Base-by-base conservation (phyloP, 192 early-diverging fungal genomes). In the Diversispora epigaea region DNA sequence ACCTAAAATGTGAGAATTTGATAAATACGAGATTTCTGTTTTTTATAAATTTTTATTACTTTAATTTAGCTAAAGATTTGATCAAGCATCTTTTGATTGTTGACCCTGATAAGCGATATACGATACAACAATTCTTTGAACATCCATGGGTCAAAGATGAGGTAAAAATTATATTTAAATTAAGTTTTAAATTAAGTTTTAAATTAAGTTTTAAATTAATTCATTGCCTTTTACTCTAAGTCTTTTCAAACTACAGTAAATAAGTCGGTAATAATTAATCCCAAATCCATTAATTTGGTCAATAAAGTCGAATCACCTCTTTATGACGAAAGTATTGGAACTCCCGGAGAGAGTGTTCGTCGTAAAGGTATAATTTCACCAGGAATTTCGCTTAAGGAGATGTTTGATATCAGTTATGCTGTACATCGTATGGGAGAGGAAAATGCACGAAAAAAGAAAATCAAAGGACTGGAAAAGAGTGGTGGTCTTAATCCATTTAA, bases 371-470 rank as follows among this genome's bases (percentile, higher is more conserved):
- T 82, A n/a, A 73, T 87, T 19, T 84, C 84, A 43, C 87, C 84
- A 32, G 85, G 85, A 3, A 77, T 88, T 55, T 75, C 78, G 21
- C 84, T 93, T 71, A 93, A 92, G 76, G 84, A 92, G 71, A 89
- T 89, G 15, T 90, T 91, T 74, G 90, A 92, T 76, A 82, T 93
- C 68, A 88, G 90, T 25, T 92, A 89, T 75, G 90, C 92, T 46
- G 89, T 93, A 52, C 91, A 91, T 64, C 85, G 92, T 22, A 89
- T 92, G 83, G 91, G 87, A 63, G 88, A 91, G 75, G 88, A 91
- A 50, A 73, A 55, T 3, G 68, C 83, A 15, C 80, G 77, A 56
- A 63, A 57, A 71, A 73, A 57, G 12, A 79, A 68, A 19, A n/a
- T 78, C 21, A 62, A 76, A 22, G 19, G 11, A 17, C 6, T 67